A percentile compares a stretch with the other conserved stretches of the same genome.
Evolutionary conservation across 2,329 filamentous ascomycete species (phyloP).

Genomic region (Monilinia fructicola): DNA sequence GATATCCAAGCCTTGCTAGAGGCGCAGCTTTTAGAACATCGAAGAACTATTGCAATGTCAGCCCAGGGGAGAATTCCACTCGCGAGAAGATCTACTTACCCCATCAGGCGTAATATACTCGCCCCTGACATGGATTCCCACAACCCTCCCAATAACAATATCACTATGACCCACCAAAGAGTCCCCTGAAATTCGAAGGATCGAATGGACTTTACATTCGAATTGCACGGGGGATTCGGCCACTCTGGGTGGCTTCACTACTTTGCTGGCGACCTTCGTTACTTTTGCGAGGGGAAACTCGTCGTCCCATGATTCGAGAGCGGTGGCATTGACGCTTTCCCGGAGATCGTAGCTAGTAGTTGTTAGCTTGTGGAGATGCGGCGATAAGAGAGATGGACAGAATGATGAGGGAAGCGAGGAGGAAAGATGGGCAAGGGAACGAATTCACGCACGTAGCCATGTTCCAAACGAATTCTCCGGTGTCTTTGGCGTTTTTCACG

Average conservation of each 20-base stretch:
- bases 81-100: background rate
- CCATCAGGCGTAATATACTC: constrained; percentile 26
- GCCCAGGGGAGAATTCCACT: background rate
- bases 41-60: constrained; percentile 18
- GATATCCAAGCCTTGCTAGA: constrained; percentile 27
- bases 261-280: constrained; percentile 23
- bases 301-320: constrained; percentile 17
- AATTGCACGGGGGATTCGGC: constrained; percentile 29
- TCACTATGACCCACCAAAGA: constrained; percentile 27
- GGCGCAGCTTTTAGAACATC: constrained; percentile 28
- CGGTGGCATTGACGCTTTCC: background rate
- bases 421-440: too few relatives aligned
- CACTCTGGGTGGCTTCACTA: constrained; percentile 27
- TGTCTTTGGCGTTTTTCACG: constrained; percentile 26
- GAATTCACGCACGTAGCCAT: constrained; percentile 26
- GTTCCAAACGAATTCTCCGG: constrained; percentile 30
- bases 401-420: background rate
- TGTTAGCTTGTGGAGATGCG: background rate
- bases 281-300: constrained; percentile 18
- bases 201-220: constrained; percentile 27
- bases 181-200: constrained; percentile 26
- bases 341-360: background rate
- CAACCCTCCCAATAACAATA: constrained; percentile 29
- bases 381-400: background rate
- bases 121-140: constrained; percentile 28